A percentile compares a stretch with the other conserved stretches of the same genome.
Evolutionary conservation across 2,329 filamentous ascomycete genomes (phyloP).

Genomic region (Herpotrichia juniperi): DNA sequence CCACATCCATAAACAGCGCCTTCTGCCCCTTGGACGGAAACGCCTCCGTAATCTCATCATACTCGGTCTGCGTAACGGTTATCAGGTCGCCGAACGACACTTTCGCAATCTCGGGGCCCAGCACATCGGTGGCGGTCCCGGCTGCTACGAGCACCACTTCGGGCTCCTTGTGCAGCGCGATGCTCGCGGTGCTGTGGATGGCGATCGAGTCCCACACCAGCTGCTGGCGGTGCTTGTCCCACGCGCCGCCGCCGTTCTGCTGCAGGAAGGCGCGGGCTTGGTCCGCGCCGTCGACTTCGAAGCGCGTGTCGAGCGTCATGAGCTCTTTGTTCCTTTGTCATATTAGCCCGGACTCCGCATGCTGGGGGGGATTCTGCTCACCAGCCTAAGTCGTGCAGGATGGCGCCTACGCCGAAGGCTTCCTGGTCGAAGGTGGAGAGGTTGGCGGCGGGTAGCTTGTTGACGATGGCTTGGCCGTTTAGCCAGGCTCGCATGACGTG

Average conservation of each 20-base stretch:
- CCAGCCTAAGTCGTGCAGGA: too few species aligned
- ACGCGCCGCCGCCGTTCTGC: conserved; percentile 23
- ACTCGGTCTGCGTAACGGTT: conserved; percentile 39
- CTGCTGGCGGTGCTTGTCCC: conserved; percentile 52
- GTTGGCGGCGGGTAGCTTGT: too few species aligned
- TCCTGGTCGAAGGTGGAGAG: too few species aligned
- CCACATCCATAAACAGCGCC: conserved; percentile 42
- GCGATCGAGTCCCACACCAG: conserved; percentile 59
- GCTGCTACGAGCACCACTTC: conserved; percentile 10
- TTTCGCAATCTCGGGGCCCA: background rate
- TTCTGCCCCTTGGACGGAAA: conserved; percentile 46
- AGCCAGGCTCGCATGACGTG: too few species aligned
- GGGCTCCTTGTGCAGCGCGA: conserved; percentile 42
- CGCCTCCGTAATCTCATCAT: conserved; percentile 35
- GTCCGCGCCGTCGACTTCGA: conserved; percentile 59
- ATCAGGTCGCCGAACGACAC: conserved; percentile 49
- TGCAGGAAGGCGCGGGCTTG: conserved; percentile 46
- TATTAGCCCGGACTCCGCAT: too few species aligned
- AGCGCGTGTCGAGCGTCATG: conserved; percentile 53
- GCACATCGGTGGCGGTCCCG: conserved; percentile 8
- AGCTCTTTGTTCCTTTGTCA: too few species aligned
- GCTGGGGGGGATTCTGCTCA: too few species aligned
- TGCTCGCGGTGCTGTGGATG: conserved; percentile 47
- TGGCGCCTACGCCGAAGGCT: too few species aligned
- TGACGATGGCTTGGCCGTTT: too few species aligned